phyloP scores from a whole-genome alignment of 805 yeast genomes.

The Teunomyces cretensis region DNA sequence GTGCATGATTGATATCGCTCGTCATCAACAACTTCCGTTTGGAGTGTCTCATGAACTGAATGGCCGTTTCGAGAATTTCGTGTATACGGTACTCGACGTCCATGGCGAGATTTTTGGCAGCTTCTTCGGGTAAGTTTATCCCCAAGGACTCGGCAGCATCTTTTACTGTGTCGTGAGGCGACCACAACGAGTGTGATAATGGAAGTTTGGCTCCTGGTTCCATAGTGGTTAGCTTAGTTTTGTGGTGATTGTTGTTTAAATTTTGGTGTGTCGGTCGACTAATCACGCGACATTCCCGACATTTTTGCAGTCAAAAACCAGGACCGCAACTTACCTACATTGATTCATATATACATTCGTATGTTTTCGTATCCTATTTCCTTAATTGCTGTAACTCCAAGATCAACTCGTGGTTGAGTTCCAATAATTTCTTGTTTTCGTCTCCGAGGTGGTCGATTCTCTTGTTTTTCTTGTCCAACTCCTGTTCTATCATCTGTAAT shows the following conservation, averaged over 20 bases:
- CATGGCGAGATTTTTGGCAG: constrained; percentile 93
- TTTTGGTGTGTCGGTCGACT: not conserved
- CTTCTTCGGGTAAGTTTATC: constrained; percentile 81
- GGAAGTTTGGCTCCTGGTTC: constrained; percentile 48
- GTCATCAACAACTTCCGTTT: constrained; percentile 81
- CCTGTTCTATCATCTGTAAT: constrained; percentile 19
- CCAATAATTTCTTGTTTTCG: constrained; percentile 31
- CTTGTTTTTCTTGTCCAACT: constrained; percentile 20
- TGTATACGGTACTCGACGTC: constrained; percentile 98
- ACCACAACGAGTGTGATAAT: constrained; percentile 89
- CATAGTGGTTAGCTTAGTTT: constrained; percentile 17
- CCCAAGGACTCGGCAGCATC: constrained; percentile 96
- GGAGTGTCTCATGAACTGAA: constrained; percentile 92
- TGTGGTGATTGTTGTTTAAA: not conserved
- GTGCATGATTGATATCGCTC: constrained; percentile 76
- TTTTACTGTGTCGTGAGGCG: constrained; percentile 93
- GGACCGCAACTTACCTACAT: too few species aligned
- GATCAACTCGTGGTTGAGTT: constrained; percentile 29
- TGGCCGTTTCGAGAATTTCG: constrained; percentile 93
- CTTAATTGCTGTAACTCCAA: constrained; percentile 2
- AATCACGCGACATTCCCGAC: constrained; percentile 1
- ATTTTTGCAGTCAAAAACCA: not conserved
- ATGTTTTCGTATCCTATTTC: not conserved
- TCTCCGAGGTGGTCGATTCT: constrained; percentile 20
- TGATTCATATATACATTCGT: too few species aligned